A percentile compares a stretch with the other conserved stretches of the same genome.
phyloP scores from a whole-genome alignment of 1,139 yeast genomes.

The Pichia sp. region DNA sequence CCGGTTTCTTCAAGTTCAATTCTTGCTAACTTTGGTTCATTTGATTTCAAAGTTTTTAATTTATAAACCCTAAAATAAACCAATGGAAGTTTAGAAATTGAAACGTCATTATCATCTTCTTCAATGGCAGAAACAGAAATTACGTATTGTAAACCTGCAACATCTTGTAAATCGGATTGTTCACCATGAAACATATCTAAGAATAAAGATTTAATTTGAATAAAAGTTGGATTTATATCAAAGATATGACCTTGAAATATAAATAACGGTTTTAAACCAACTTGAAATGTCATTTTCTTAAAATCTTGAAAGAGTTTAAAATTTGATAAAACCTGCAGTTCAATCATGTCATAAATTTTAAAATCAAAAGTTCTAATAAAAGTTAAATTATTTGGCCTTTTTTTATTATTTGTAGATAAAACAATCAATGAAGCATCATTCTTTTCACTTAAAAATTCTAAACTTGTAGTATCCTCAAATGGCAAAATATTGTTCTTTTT shows the following conservation, averaged over 20 bases:
- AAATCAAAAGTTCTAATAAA: constrained; percentile 86
- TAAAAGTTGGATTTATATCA: constrained; percentile 81
- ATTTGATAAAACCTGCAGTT: constrained; percentile 65
- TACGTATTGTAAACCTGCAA: constrained; percentile 89
- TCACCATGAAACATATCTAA: constrained; percentile 91
- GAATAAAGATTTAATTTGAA: constrained; percentile 81
- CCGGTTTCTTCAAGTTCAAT: constrained; percentile 95
- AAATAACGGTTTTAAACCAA: constrained; percentile 94
- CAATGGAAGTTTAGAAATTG: constrained; percentile 52
- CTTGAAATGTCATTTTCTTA: constrained; percentile 68
- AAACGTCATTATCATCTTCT: constrained; percentile 57
- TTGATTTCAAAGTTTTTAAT: constrained; percentile 67
- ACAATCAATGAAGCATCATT: constrained; percentile 86
- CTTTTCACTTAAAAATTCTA: constrained; percentile 92
- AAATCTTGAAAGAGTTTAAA: constrained; percentile 75
- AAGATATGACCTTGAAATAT: constrained; percentile 89
- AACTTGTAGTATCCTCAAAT: constrained; percentile 80
- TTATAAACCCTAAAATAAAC: constrained; percentile 89
- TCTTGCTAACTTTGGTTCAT: constrained; percentile 84
- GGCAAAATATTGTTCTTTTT: constrained; percentile 89
- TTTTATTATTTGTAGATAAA: constrained; percentile 77
- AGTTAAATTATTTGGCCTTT: constrained; percentile 87
- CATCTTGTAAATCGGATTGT: constrained; percentile 78
- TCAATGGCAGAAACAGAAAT: constrained; percentile 77
- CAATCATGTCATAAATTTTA: constrained; percentile 91